These are phyloP conservation scores for Encephalitozoon intestinalis DNA, from an alignment of 371 early-diverging fungal genomes.

Conservation along the genomic window DNA sequence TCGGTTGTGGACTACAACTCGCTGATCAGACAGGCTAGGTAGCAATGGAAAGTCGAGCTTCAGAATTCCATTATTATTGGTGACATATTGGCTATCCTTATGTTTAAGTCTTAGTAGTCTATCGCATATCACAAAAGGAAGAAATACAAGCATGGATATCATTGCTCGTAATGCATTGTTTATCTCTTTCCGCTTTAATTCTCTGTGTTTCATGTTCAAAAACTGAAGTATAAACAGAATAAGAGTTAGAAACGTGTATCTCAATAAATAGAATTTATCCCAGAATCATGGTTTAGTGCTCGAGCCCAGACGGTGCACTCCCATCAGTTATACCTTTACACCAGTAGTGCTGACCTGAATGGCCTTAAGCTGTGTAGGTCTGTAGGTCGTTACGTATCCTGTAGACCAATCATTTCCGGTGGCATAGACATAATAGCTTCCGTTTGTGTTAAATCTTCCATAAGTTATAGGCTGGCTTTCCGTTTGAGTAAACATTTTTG, in stretches of 20 bases:
- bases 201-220: not conserved
- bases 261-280: conserved; percentile 10
- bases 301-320: too few relatives aligned
- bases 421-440: conserved; percentile 80
- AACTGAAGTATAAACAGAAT: not conserved
- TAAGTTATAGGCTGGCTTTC: conserved; percentile 67
- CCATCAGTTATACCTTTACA: conserved; percentile 10
- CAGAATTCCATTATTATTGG: not conserved
- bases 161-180: not conserved
- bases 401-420: conserved; percentile 90
- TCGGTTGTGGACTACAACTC: conserved; percentile 23
- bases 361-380: conserved; percentile 63
- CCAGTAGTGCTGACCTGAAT: conserved; percentile 18
- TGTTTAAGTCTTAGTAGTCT: conserved; percentile 10
- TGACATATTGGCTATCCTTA: conserved; percentile 12
- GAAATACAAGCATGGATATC: not conserved
- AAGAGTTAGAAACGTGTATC: not conserved
- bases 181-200: not conserved
- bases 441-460: conserved; percentile 73
- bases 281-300: not conserved
- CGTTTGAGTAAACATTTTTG: conserved; percentile 63
- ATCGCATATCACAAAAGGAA: not conserved
- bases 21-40: not conserved
- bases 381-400: conserved; percentile 69
- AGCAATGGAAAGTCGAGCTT: not conserved